A percentile compares a stretch with the other conserved stretches of the same genome.
phyloP scores from a whole-genome alignment of 1,284 basidiomycete genomes.

The Dichomitus squalens region DNA sequence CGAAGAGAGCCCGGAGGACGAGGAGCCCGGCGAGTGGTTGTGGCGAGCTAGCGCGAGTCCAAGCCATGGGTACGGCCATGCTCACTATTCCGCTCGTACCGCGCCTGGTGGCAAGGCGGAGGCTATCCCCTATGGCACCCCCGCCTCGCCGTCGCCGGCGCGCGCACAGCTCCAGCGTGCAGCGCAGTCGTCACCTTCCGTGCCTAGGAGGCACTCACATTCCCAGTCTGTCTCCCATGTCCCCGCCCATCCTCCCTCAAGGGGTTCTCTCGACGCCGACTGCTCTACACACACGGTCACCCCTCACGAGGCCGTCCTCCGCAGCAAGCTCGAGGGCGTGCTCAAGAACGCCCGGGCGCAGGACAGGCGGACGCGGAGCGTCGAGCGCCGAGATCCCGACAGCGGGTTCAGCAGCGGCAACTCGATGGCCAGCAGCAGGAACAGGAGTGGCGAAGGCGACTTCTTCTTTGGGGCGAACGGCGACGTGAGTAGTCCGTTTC shows the following conservation, averaged over 20 bases:
- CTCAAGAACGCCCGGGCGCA: slow-evolving; percentile 39
- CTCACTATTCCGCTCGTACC: slow-evolving; percentile 10
- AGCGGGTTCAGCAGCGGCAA: slow-evolving; percentile 29
- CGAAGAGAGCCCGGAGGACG: slow-evolving; percentile 35
- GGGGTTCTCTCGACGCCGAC: slow-evolving; percentile 25
- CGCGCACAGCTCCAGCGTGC: slow-evolving; percentile 31
- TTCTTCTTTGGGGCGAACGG: slow-evolving; percentile 31
- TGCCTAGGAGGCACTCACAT: slow-evolving; percentile 22
- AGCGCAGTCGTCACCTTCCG: slow-evolving; percentile 27
- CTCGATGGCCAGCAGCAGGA: slow-evolving; percentile 36
- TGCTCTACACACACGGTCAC: slow-evolving; percentile 31
- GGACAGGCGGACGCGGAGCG: slow-evolving; percentile 25
- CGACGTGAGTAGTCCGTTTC: slow-evolving; percentile 27
- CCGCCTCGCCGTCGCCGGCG: slow-evolving; percentile 29
- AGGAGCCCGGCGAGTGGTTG: slow-evolving; percentile 30
- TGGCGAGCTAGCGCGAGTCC: slow-evolving; percentile 23
- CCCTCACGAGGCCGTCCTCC: slow-evolving; percentile 58
- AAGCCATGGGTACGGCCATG: slow-evolving; percentile 13
- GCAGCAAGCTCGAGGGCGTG: slow-evolving; percentile 56
- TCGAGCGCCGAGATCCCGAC: slow-evolving; percentile 26
- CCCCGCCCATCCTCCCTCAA: slow-evolving; percentile 17
- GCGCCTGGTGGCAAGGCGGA: slow-evolving; percentile 16
- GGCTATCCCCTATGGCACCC: slow-evolving; percentile 26
- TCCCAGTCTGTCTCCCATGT: slow-evolving; percentile 22
- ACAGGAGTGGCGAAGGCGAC: slow-evolving; percentile 34